A percentile compares a stretch with the other conserved stretches of the same genome.
Evolutionary conservation across 169 alveolate genomes (phyloP).

Genomic region (Babesia bovis): DNA sequence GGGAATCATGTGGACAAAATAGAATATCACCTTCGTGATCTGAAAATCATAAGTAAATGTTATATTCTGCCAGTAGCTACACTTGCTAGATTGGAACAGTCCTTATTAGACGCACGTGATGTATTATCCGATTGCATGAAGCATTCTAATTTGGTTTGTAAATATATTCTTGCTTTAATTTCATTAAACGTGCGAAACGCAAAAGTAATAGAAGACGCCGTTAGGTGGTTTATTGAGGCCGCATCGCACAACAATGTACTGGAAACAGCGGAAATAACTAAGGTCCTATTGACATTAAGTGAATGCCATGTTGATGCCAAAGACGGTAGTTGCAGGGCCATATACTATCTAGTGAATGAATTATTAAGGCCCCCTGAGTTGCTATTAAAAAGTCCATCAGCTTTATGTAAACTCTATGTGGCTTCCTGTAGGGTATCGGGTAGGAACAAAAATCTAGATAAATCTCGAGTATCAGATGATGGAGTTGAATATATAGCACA

Average conservation of each 20-base stretch:
- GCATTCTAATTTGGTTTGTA: background rate
- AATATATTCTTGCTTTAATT: constrained; percentile 7
- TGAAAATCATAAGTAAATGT: constrained; percentile 52
- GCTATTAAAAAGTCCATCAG: constrained; percentile 6
- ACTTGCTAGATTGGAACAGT: constrained; percentile 37
- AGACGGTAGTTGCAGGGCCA: constrained; percentile 3
- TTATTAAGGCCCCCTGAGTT: background rate
- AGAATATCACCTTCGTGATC: constrained; percentile 4
- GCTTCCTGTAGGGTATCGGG: constrained; percentile 17
- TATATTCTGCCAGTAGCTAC: constrained; percentile 36
- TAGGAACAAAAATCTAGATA: background rate
- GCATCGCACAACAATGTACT: constrained; percentile 29
- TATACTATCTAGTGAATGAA: background rate
- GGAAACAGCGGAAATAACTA: background rate
- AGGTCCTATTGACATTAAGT: background rate
- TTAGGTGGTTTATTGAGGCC: background rate
- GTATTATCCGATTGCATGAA: constrained; percentile 6
- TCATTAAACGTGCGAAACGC: constrained; percentile 23
- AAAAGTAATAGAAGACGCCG: constrained; percentile 15
- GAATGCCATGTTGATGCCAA: constrained; percentile 14
- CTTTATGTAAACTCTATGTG: constrained; percentile 29
- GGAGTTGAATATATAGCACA: background rate
- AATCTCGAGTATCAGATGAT: background rate
- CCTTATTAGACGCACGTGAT: constrained; percentile 36
- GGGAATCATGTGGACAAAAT: background rate